Conservation (phyloP, 805 yeast genomes). For the Wickerhamomyces bisporus region DNA sequence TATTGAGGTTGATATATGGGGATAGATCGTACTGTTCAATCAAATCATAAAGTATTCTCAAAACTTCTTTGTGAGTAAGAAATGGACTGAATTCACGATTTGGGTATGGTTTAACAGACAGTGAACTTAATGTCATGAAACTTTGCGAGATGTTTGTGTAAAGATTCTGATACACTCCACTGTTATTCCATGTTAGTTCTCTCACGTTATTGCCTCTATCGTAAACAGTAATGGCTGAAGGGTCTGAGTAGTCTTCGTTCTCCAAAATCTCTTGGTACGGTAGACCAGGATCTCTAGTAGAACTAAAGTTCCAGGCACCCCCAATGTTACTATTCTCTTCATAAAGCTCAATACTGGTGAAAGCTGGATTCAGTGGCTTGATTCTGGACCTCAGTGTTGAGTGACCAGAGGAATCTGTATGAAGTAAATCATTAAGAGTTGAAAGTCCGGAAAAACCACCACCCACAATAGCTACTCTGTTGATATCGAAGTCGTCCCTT, state of each 20-base stretch:
- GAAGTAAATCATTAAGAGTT: not conserved
- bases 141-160: constrained; percentile 34
- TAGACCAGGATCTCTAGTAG: constrained; percentile 7
- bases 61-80: constrained; percentile 28
- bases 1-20: constrained; percentile 28
- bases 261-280: constrained; percentile 24
- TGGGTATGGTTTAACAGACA: constrained; percentile 7
- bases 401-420: not conserved
- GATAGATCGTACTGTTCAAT: constrained; percentile 24
- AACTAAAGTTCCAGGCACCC: constrained; percentile 33
- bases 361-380: constrained; percentile 16
- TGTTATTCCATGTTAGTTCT: constrained; percentile 29
- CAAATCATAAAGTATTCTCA: constrained; percentile 22
- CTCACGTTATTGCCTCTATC: constrained; percentile 17
- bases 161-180: constrained; percentile 30
- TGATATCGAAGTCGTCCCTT: not conserved
- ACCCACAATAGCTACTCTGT: constrained; percentile 2
- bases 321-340: constrained; percentile 32
- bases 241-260: constrained; percentile 26
- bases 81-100: constrained; percentile 29
- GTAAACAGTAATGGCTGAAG: constrained; percentile 25
- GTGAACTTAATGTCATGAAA: constrained; percentile 28
- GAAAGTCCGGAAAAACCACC: constrained; percentile 3
- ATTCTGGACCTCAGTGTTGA: not conserved
- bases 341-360: constrained; percentile 29